Conservation (phyloP, 176 grass and related monocot species). For the Aechmea fasciata region DNA sequence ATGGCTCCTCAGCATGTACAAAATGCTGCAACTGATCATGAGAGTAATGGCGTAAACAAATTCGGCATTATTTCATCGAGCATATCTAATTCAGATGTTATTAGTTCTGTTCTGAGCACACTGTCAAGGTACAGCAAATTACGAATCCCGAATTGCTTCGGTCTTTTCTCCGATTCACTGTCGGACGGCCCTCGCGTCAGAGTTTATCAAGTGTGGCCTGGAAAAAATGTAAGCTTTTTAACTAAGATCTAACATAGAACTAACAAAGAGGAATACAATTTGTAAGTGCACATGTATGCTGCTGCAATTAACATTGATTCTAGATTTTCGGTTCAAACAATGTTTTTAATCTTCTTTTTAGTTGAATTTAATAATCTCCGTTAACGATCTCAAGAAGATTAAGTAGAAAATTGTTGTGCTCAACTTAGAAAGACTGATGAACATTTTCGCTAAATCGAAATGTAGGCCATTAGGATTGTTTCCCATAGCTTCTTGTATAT, state of each 20-base stretch:
- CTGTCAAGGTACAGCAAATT: background rate
- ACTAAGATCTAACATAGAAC: background rate
- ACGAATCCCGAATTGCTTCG: background rate
- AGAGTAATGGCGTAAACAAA: background rate
- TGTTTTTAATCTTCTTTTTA: background rate
- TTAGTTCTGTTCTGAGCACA: background rate
- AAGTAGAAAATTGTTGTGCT: too few species aligned
- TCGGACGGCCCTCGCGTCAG: background rate
- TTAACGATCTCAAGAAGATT: too few species aligned
- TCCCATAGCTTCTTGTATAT: background rate
- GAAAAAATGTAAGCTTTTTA: slow-evolving; percentile 35
- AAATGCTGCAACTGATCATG: background rate
- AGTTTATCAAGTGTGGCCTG: slow-evolving; percentile 51
- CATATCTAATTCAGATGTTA: background rate
- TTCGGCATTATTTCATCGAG: background rate
- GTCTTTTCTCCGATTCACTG: background rate
- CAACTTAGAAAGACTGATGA: too few species aligned
- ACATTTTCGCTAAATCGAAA: background rate
- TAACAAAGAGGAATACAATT: too few species aligned
- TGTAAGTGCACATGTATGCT: too few species aligned
- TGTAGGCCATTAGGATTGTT: background rate
- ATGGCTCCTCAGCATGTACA: too few species aligned
- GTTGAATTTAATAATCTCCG: background rate
- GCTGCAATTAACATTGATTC: too few species aligned
- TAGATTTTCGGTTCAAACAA: background rate